Conservation (phyloP, 2,329 filamentous ascomycete genomes). For the Monosporascus sp. region DNA sequence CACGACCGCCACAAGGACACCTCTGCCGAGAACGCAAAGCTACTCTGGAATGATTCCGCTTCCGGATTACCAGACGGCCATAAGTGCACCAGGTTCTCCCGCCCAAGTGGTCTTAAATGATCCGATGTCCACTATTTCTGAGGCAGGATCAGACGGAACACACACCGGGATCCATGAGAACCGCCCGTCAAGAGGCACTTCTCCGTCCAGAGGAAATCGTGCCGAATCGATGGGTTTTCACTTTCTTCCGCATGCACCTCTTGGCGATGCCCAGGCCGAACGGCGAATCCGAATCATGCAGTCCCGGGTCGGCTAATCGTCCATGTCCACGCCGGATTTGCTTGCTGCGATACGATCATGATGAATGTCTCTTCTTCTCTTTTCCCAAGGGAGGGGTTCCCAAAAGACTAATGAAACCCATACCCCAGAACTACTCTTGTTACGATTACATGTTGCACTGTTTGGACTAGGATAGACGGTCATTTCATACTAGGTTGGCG, state of each 20-base stretch:
- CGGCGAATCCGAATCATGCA: constrained; percentile 6
- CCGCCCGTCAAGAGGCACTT: constrained; percentile 18
- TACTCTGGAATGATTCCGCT: constrained; percentile 46
- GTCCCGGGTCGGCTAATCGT: background rate
- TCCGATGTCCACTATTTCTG: constrained; percentile 23
- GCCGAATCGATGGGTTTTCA: constrained; percentile 21
- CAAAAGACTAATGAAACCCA: background rate
- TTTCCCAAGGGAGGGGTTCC: background rate
- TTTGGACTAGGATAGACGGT: background rate
- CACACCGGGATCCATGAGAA: constrained; percentile 3
- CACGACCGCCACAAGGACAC: constrained; percentile 65
- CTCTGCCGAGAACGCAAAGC: constrained; percentile 47
- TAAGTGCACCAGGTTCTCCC: constrained; percentile 48
- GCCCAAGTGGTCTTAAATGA: constrained; percentile 28
- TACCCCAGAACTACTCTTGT: background rate
- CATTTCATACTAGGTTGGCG: background rate
- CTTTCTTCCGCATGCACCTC: constrained; percentile 20
- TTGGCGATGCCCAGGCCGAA: constrained; percentile 22
- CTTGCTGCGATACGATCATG: background rate
- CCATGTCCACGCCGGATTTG: no score
- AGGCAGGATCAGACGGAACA: constrained; percentile 6
- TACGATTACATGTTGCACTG: background rate
- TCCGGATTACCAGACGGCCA: constrained; percentile 63
- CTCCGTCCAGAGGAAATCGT: constrained; percentile 10
- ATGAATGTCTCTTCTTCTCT: no score